Evolutionary conservation across 352 stramenopile genomes (phyloP).

Genomic region (Phytophthora pinifolia): DNA sequence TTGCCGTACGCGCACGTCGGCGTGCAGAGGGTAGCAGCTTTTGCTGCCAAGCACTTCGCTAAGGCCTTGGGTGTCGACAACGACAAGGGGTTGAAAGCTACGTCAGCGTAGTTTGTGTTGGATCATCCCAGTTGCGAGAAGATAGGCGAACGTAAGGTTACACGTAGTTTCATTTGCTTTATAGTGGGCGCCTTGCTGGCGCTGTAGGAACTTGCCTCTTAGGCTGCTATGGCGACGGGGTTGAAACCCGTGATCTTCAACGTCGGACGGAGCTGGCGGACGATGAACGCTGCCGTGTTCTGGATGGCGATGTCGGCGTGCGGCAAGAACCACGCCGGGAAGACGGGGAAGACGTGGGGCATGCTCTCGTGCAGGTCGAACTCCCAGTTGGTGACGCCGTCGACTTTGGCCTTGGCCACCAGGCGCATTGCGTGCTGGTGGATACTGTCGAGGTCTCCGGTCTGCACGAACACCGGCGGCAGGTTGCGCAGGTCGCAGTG

Average conservation of each 20-base stretch:
- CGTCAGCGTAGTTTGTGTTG: constrained; percentile 10
- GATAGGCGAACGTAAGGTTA: constrained; percentile 1
- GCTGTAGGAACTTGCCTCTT: constrained; percentile 6
- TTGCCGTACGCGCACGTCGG: constrained; percentile 39
- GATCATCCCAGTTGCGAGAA: too few relatives aligned
- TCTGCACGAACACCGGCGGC: constrained; percentile 43
- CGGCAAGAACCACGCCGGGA: constrained; percentile 41
- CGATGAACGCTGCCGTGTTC: constrained; percentile 33
- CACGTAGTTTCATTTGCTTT: constrained; percentile 2
- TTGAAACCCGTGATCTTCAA: constrained; percentile 21
- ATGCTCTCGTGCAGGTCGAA: constrained; percentile 39
- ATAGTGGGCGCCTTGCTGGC: neutral
- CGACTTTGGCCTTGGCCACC: constrained; percentile 30
- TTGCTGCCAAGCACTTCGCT: constrained; percentile 35
- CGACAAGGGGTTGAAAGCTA: neutral
- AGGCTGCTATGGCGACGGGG: constrained; percentile 26
- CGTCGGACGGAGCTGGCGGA: constrained; percentile 26
- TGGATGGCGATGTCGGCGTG: constrained; percentile 34
- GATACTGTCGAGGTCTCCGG: constrained; percentile 35
- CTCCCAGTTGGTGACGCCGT: constrained; percentile 42
- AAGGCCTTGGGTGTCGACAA: neutral
- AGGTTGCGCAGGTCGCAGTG: constrained; percentile 46
- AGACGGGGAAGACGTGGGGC: constrained; percentile 39
- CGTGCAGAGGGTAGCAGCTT: constrained; percentile 34
- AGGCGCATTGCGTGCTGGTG: constrained; percentile 35